These are phyloP conservation scores for Ceratobasidium sp. DNA, from an alignment of 1,284 basidiomycete species.

Conservation along the genomic window DNA sequence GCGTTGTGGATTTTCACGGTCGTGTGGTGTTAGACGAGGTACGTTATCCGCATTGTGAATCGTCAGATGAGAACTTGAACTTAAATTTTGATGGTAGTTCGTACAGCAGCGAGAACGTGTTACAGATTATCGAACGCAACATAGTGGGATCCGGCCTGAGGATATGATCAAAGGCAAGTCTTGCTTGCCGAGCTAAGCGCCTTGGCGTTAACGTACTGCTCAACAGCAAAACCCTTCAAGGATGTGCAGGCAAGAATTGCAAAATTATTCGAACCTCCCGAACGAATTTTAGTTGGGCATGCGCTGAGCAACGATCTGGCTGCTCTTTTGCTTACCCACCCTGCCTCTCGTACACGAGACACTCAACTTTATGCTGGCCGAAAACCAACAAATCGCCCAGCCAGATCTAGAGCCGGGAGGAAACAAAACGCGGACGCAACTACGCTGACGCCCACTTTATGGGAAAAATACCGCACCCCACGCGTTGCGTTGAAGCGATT, in stretches of 20 bases:
- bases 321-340: conserved; percentile 92
- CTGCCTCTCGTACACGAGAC: conserved; percentile 82
- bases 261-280: conserved; percentile 73
- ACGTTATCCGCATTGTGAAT: not conserved
- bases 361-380: conserved; percentile 68
- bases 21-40: conserved; percentile 79
- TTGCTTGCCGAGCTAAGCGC: conserved; percentile 19
- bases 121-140: conserved; percentile 94
- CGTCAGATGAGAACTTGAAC: not conserved
- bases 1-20: conserved; percentile 92
- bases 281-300: conserved; percentile 90
- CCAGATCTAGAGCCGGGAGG: conserved; percentile 45
- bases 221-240: conserved; percentile 80
- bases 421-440: not conserved
- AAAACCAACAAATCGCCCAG: conserved; percentile 63
- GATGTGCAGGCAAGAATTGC: conserved; percentile 87
- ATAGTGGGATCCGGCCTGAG: conserved; percentile 83
- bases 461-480: conserved; percentile 68
- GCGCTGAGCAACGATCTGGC: conserved; percentile 94
- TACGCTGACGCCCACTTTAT: conserved; percentile 58
- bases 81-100: conserved; percentile 60
- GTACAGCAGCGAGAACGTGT: conserved; percentile 91
- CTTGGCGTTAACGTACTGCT: not conserved
- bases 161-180: conserved; percentile 69
- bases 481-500: conserved; percentile 78